Evolutionary conservation across 805 yeast genomes (phyloP).

Genomic region (Pichia kluyveri): DNA sequence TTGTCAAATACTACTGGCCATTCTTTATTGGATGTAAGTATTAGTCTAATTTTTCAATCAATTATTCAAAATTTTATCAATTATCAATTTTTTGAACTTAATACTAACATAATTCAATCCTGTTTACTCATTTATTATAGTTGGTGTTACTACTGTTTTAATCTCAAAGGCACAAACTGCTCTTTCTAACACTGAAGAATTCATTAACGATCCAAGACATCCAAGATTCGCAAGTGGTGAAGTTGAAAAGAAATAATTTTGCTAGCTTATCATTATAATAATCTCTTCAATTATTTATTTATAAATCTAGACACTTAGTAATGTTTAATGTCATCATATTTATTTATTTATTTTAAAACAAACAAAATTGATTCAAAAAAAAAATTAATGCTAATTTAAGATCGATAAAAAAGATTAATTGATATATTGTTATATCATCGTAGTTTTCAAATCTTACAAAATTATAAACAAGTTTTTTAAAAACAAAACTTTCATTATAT

Average conservation of each 20-base stretch:
- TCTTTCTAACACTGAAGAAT: slow-evolving; percentile 66
- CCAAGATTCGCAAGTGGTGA: slow-evolving; percentile 60
- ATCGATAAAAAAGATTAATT: too few relatives aligned
- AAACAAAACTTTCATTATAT: slow-evolving; percentile 3
- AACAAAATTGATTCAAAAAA: not conserved
- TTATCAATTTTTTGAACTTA: not conserved
- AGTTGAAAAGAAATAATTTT: slow-evolving; percentile 22
- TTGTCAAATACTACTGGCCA: slow-evolving; percentile 76
- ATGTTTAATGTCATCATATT: not conserved
- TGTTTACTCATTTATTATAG: slow-evolving; percentile 10
- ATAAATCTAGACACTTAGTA: not conserved
- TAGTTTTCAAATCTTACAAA: too few relatives aligned
- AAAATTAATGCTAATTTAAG: too few relatives aligned
- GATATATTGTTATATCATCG: too few relatives aligned
- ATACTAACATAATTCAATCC: not conserved
- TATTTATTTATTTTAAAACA: not conserved
- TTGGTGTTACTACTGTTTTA: slow-evolving; percentile 57
- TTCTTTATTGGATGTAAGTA: slow-evolving; percentile 74
- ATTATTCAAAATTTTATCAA: slow-evolving; percentile 1
- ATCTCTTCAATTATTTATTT: not conserved
- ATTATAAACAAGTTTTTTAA: not conserved
- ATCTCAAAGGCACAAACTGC: slow-evolving; percentile 62
- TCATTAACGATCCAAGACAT: slow-evolving; percentile 91
- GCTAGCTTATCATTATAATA: not conserved
- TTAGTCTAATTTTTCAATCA: not conserved